Conservation (phyloP, 345 rosid species). For the Arabidopsis suecica region DNA sequence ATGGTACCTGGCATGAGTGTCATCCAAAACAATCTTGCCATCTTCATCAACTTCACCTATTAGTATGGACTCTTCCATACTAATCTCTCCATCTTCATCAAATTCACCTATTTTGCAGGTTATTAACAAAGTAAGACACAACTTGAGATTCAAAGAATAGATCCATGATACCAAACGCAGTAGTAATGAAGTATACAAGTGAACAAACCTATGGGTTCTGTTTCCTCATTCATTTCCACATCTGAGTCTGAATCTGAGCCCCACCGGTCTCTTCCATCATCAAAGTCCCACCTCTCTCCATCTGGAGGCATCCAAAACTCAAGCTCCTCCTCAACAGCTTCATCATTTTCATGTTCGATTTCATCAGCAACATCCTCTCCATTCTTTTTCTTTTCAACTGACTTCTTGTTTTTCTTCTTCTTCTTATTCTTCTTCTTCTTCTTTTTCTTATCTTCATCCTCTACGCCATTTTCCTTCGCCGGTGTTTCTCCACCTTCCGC, state of each 20-base stretch:
- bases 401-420: slow-evolving; percentile 39
- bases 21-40: slow-evolving; percentile 23
- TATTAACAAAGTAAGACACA: background rate
- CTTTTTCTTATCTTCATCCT: slow-evolving; percentile 43
- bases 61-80: slow-evolving; percentile 31
- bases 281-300: slow-evolving; percentile 68
- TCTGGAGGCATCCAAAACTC: slow-evolving; percentile 92
- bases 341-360: slow-evolving; percentile 33
- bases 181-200: slow-evolving; percentile 16
- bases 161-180: background rate
- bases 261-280: slow-evolving; percentile 47
- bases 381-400: slow-evolving; percentile 11
- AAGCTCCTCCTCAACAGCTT: slow-evolving; percentile 53
- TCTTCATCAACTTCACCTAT: slow-evolving; percentile 40
- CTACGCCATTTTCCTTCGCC: slow-evolving; percentile 36
- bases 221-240: slow-evolving; percentile 56
- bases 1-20: slow-evolving; percentile 34
- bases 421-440: slow-evolving; percentile 48
- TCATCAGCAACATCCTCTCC: slow-evolving; percentile 32
- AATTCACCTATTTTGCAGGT: slow-evolving; percentile 35
- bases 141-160: slow-evolving; percentile 21
- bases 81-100: slow-evolving; percentile 23
- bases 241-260: slow-evolving; percentile 77
- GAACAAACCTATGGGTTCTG: slow-evolving; percentile 59
- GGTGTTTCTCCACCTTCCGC: slow-evolving; percentile 34